A percentile compares a stretch with the other conserved stretches of the same genome.
Evolutionary conservation across 768 basidiomycete genomes (phyloP).

Genomic region (Cubamyces lactineus): DNA sequence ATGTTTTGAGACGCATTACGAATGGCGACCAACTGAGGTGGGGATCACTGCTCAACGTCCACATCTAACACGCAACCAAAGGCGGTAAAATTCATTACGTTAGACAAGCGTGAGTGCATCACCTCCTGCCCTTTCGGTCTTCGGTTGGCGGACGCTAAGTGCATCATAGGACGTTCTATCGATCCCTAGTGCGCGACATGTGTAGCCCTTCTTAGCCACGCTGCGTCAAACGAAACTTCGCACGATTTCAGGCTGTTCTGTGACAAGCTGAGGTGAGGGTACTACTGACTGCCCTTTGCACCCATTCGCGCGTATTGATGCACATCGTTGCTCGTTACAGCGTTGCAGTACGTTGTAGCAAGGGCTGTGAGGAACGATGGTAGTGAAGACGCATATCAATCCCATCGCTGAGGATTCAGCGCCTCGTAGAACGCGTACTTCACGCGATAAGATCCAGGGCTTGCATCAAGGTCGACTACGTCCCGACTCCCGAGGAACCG

Average conservation of each 20-base stretch:
- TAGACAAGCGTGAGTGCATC: constrained; percentile 1
- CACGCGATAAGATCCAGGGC: background rate
- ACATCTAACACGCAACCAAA: background rate
- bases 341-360: too few relatives aligned
- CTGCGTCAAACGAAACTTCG: too few relatives aligned
- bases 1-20: background rate
- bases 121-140: background rate
- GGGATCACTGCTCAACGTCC: too few relatives aligned
- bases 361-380: background rate
- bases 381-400: background rate
- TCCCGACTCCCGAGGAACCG: background rate
- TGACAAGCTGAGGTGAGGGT: too few relatives aligned
- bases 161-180: constrained; percentile 7
- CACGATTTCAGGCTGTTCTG: too few relatives aligned
- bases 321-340: too few relatives aligned
- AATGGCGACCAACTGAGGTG: background rate
- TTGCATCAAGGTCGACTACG: background rate
- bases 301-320: too few relatives aligned
- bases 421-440: background rate
- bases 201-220: background rate
- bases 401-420: background rate
- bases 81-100: constrained; percentile 4
- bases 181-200: background rate
- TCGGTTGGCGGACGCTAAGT: background rate
- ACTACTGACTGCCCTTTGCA: too few relatives aligned